Percentiles rank a stretch among this genome's conserved stretches.
Conservation (phyloP, 108 stramenopile genomes). For the Pseudonitzschia multiseries region DNA sequence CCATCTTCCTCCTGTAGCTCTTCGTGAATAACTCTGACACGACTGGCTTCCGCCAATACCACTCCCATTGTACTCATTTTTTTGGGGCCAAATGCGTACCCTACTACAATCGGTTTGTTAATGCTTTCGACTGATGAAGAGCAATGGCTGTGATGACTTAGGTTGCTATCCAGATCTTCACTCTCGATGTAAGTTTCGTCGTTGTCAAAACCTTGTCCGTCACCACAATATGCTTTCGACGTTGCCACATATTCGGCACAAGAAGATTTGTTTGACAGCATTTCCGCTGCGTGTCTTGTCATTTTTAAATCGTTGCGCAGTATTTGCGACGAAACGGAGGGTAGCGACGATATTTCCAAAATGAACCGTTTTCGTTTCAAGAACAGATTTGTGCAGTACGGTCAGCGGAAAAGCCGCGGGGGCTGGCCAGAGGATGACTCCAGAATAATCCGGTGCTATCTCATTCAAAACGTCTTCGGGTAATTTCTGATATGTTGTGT, state of each 20-base stretch:
- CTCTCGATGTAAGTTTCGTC: neutral
- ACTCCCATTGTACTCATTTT: conserved; percentile 90
- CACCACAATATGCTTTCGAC: neutral
- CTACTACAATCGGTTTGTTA: conserved; percentile 65
- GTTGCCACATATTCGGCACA: too few relatives aligned
- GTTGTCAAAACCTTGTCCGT: neutral
- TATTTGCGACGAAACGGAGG: too few relatives aligned
- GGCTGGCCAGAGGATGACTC: neutral
- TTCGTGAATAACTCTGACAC: conserved; percentile 36
- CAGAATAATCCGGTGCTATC: neutral
- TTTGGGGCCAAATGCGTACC: conserved; percentile 85
- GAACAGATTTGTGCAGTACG: neutral
- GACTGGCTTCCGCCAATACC: conserved; percentile 84
- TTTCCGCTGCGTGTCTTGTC: too few relatives aligned
- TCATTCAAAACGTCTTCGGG: neutral
- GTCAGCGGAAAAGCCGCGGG: neutral
- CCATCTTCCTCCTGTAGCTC: conserved; percentile 17
- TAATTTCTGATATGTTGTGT: too few relatives aligned
- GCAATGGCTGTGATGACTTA: neutral
- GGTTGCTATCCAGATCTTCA: neutral
- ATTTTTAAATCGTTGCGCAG: too few relatives aligned
- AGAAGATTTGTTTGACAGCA: too few relatives aligned
- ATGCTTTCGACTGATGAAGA: neutral
- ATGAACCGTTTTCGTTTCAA: too few relatives aligned
- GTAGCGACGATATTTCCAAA: too few relatives aligned